These are phyloP conservation scores for Colletotrichum gloeosporioides DNA, from an alignment of 2,329 filamentous ascomycete species.

Conservation along the genomic window DNA sequence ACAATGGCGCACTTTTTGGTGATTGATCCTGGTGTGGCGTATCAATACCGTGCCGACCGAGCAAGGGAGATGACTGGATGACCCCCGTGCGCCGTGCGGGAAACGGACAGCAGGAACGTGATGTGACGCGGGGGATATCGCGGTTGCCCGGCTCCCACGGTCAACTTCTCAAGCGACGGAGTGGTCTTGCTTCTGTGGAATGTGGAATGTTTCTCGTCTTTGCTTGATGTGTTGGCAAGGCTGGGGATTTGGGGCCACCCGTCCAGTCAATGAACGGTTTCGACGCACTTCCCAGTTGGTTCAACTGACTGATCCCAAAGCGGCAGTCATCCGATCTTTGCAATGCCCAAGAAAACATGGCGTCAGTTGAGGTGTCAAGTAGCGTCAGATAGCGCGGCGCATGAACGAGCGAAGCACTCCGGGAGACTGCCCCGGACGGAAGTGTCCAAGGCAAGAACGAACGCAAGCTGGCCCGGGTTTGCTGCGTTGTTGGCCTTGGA, in stretches of 20 bases:
- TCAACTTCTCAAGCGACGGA: neutral
- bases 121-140: neutral
- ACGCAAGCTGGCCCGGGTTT: neutral
- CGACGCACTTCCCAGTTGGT: neutral
- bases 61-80: neutral
- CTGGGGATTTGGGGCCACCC: neutral
- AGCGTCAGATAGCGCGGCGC: conserved; percentile 3
- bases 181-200: neutral
- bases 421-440: neutral
- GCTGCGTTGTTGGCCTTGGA: neutral
- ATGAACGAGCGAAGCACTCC: neutral
- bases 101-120: neutral
- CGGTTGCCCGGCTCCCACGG: neutral
- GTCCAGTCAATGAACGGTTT: neutral
- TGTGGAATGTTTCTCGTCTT: conserved; percentile 3
- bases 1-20: neutral
- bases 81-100: conserved; percentile 5
- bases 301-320: neutral
- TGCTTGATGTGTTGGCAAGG: conserved; percentile 12
- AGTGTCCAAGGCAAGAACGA: neutral
- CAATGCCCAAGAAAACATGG: conserved; percentile 11
- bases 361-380: conserved; percentile 13
- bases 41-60: conserved; percentile 2
- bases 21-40: conserved; percentile 10
- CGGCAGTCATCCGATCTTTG: conserved; percentile 9